phyloP scores from a whole-genome alignment of 257 asterid genomes.

The Fraxinus cuspidata region DNA sequence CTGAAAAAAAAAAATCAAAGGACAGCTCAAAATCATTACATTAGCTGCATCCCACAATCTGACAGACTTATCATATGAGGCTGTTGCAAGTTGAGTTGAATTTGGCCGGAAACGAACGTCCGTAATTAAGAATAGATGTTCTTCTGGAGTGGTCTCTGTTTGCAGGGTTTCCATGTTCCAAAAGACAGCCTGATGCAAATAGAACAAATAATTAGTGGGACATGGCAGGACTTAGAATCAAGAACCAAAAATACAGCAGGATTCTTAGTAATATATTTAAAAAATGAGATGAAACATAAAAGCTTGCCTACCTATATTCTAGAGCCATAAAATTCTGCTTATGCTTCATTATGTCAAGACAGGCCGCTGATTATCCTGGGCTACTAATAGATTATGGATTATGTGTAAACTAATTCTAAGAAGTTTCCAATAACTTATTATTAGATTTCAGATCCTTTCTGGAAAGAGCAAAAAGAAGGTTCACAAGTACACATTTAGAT shows the following conservation, averaged over 20 bases:
- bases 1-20: not conserved
- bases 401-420: not conserved
- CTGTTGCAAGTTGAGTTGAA: conserved; percentile 86
- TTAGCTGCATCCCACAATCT: conserved; percentile 98
- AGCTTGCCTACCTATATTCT: not conserved
- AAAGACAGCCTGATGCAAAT: conserved; percentile 68
- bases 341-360: not conserved
- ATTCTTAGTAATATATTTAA: not conserved
- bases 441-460: not conserved
- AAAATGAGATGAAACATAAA: not conserved
- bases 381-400: not conserved
- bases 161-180: conserved; percentile 96
- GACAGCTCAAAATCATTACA: conserved; percentile 45
- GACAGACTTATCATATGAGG: conserved; percentile 87
- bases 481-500: not conserved
- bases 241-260: not conserved
- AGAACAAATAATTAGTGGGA: not conserved
- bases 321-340: not conserved
- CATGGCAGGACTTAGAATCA: not conserved
- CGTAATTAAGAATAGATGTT: conserved; percentile 74
- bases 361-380: not conserved
- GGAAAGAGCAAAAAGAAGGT: not conserved
- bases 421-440: not conserved
- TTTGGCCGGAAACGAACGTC: conserved; percentile 95
- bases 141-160: conserved; percentile 69